Base-by-base conservation (phyloP, 163 green algal species). In the Prototheca stagnorum region DNA sequence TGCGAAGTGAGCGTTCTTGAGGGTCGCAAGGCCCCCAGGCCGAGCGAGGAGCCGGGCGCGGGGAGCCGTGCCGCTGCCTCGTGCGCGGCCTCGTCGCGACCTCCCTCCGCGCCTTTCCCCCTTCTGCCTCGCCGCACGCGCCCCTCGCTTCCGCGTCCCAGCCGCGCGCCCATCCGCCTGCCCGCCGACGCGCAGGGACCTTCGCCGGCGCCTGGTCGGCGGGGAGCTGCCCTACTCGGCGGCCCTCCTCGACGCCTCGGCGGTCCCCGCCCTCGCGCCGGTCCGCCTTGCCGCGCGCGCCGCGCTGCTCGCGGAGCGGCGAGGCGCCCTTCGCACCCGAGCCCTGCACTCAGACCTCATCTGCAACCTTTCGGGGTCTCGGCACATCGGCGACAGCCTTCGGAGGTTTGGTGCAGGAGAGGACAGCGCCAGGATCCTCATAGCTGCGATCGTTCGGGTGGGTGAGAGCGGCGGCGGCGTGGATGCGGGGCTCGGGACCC, bases 281-380 rank as follows among this genome's bases (percentile, higher is more conserved):
- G 11, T 75, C 17, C 54, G 63, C n/a, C 15, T 61, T 19, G 57
- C 61, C 21, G 72, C 56, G 5, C 49, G 48, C 36, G 60, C 59
- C 35, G 71, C 59, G 2, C 33, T 81, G 28, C 44, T 36, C 0
- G 35, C 56, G 11, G n/a, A 81, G 14, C 23, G 22, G 1, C 42
- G 35, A 7, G 44, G 43, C 9, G 43, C 39, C 3, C 28, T 76
- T 34, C 47, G 24, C 21, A 67, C 61, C 36, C 54, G 54, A 11
- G 63, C 41, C 1, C 34, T 83, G 16, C 72, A 83, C 33, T 51
- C 61, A 23, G 74, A 83, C 53, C 64, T 83, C 1, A 51, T 80
- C 1, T 68, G 57, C 46, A 57, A 57, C 44, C 27, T 79, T 15
- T 65, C 67, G 6, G 65, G 64, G n/a, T 61, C 44, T 34, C 79